phyloP scores from a whole-genome alignment of 495 filamentous ascomycete genomes.

The Hypomontagnella monticulosa region DNA sequence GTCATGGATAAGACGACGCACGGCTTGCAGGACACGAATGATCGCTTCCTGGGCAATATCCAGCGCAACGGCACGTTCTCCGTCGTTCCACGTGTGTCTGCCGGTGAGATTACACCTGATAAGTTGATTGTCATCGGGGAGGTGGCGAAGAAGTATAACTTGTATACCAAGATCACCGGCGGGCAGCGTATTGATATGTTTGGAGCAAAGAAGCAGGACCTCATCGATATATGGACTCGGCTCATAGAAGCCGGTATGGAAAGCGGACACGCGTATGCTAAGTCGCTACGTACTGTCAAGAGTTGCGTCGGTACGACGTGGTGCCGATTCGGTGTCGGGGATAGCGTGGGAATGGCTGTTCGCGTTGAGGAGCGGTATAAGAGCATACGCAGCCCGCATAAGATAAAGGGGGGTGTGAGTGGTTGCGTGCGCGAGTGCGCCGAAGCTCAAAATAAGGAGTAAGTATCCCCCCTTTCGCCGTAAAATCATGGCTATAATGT shows the following conservation, averaged over 20 bases:
- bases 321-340: slow-evolving; percentile 93
- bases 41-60: slow-evolving; percentile 92
- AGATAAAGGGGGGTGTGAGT: slow-evolving; percentile 92
- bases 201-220: slow-evolving; percentile 90
- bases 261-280: slow-evolving; percentile 93
- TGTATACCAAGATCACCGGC: slow-evolving; percentile 97
- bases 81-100: slow-evolving; percentile 86
- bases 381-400: slow-evolving; percentile 88
- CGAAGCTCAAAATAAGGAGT: slow-evolving; percentile 96
- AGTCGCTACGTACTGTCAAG: slow-evolving; percentile 91
- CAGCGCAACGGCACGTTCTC: slow-evolving; percentile 94
- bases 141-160: slow-evolving; percentile 86
- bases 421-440: slow-evolving; percentile 95
- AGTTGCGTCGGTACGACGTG: slow-evolving; percentile 94
- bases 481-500: too few species aligned
- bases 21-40: slow-evolving; percentile 94
- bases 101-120: slow-evolving; percentile 91
- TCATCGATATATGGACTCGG: slow-evolving; percentile 87
- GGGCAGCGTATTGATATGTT: slow-evolving; percentile 97
- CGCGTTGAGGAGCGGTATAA: slow-evolving; percentile 95
- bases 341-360: slow-evolving; percentile 97
- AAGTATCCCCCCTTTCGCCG: slow-evolving; percentile 43
- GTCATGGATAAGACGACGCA: slow-evolving; percentile 79
- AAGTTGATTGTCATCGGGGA: slow-evolving; percentile 88
- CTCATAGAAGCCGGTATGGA: slow-evolving; percentile 94